Base-by-base conservation (phyloP, 768 basidiomycete species). In the Kwoniella sp. region DNA sequence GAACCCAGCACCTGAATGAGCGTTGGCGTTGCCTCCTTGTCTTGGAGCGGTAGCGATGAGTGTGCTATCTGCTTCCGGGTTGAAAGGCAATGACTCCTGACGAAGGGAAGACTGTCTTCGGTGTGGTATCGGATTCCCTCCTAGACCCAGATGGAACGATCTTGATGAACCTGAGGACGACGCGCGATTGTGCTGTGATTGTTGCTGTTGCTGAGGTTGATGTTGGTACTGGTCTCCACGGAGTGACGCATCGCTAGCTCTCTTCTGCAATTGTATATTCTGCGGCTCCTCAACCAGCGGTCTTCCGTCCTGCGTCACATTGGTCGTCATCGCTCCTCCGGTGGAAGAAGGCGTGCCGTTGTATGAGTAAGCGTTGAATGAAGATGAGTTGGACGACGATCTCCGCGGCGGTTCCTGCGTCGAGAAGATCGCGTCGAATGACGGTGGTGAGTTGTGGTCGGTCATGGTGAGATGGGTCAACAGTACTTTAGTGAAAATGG, bases 81-180 rank as follows among this genome's bases (percentile, higher is more conserved):
- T 58, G 56, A 69, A 77, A 12, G 73, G 72, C 7, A 74, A 29
- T 11, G 73, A 73, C n/a, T 77, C 71, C 57, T 77, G 63, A 25
- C 70, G 48, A 12, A 52, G 28, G 2, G 63, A 63, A 15, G 53
- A 55, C 58, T 48, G 61, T 26, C 61, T 58, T 57, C 54, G 54
- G 29, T 38, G 57, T 52, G 34, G 52, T 28, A 45, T 30, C 38
- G 62, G 51, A 54, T 25, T 20, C 29, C 47, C 45, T 13, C 45
- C 15, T 34, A 12, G n/a, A 37, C 31, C 60, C 5, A 50, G 50
- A n/a, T 62, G n/a, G 60, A 66, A 55, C 22, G 45, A 57, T 63
- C 56, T 68, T 31, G 30, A 52, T 22, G 53, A 38, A 31, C 52
- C 25, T 15, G 45, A 34, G 2, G 61, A 38, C 37, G 12, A 25